phyloP scores from a whole-genome alignment of 2,329 filamentous ascomycete genomes.

The Colletotrichum sp. region DNA sequence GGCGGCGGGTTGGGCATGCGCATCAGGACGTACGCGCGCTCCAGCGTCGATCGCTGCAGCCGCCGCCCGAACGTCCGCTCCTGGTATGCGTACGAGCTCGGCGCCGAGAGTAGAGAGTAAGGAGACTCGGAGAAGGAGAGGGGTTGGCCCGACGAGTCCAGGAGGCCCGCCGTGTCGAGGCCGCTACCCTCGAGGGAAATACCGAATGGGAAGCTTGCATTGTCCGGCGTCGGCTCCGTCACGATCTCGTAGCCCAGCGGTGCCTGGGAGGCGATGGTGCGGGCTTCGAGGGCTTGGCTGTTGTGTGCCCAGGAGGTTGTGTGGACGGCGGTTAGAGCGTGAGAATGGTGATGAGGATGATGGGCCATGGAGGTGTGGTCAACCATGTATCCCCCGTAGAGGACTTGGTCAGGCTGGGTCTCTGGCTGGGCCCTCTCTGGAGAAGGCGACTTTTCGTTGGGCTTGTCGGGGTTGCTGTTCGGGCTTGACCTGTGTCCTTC shows the following conservation, averaged over 20 bases:
- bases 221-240: slow-evolving; percentile 54
- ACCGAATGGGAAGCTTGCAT: slow-evolving; percentile 58
- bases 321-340: slow-evolving; percentile 1
- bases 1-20: slow-evolving; percentile 52
- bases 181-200: slow-evolving; percentile 25
- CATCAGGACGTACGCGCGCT: slow-evolving; percentile 66
- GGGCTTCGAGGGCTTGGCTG: neutral
- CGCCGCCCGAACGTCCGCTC: slow-evolving; percentile 74
- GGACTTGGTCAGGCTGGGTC: neutral
- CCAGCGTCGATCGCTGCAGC: slow-evolving; percentile 69
- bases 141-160: neutral
- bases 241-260: slow-evolving; percentile 48
- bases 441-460: slow-evolving; percentile 17
- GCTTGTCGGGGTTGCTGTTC: neutral
- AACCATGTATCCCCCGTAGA: slow-evolving; percentile 32
- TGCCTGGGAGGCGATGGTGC: neutral
- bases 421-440: neutral
- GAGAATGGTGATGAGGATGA: neutral
- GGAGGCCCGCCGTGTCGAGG: neutral
- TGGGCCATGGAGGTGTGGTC: slow-evolving; percentile 19
- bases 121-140: slow-evolving; percentile 18
- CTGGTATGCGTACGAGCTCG: slow-evolving; percentile 62
- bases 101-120: slow-evolving; percentile 44
- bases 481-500: slow-evolving; percentile 2
- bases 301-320: neutral